These are phyloP conservation scores for Talaromyces liani DNA, from an alignment of 495 filamentous ascomycete genomes.

Conservation along the genomic window DNA sequence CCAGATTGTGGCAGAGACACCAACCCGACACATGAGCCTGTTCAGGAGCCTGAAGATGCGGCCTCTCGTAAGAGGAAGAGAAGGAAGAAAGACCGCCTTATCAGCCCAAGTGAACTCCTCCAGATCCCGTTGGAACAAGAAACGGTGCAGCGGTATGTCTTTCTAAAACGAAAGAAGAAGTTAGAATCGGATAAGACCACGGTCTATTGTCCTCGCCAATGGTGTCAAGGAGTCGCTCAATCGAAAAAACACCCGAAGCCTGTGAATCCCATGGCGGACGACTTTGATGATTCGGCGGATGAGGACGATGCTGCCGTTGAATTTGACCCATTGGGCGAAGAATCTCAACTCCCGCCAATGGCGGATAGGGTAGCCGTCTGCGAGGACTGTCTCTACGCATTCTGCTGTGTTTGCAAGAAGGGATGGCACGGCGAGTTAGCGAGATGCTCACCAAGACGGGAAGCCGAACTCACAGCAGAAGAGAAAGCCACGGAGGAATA, in stretches of 20 bases:
- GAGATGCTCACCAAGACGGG: conserved; percentile 51
- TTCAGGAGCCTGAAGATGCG: not conserved
- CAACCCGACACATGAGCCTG: conserved; percentile 11
- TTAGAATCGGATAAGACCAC: conserved; percentile 87
- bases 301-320: conserved; percentile 17
- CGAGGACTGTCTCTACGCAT: conserved; percentile 85
- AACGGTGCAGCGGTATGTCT: conserved; percentile 75
- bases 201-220: conserved; percentile 86
- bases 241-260: conserved; percentile 73
- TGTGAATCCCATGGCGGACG: conserved; percentile 39
- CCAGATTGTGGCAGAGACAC: conserved; percentile 65
- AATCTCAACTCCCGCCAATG: conserved; percentile 34
- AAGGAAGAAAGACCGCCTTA: conserved; percentile 50
- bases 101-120: conserved; percentile 80
- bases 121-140: conserved; percentile 73
- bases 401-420: conserved; percentile 66
- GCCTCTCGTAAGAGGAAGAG: conserved; percentile 18
- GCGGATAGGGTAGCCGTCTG: conserved; percentile 71
- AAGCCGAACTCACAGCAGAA: conserved; percentile 65
- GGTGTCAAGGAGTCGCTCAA: conserved; percentile 88
- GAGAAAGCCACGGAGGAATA: conserved; percentile 82
- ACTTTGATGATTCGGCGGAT: conserved; percentile 36
- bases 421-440: conserved; percentile 86
- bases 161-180: conserved; percentile 82
- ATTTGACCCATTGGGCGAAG: conserved; percentile 29